Conservation (phyloP, 148 eudicot species). For the Camellia granthamiana region DNA sequence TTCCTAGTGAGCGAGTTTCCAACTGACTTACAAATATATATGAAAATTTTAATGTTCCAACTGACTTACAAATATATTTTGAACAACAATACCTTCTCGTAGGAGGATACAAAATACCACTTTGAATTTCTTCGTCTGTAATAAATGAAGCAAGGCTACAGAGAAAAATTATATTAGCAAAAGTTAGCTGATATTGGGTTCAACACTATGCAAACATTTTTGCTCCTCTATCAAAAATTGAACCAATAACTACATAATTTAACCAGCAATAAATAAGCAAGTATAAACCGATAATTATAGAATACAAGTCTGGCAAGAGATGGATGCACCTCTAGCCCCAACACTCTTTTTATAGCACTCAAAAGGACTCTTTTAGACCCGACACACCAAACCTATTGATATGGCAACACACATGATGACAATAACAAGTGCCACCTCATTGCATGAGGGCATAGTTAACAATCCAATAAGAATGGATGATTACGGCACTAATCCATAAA, state of each 20-base stretch:
- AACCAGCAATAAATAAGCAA: background rate
- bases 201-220: background rate
- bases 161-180: constrained; percentile 11
- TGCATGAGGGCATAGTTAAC: background rate
- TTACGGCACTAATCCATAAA: background rate
- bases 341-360: too few species aligned
- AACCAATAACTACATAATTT: background rate
- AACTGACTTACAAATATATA: too few species aligned
- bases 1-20: too few species aligned
- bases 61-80: background rate
- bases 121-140: constrained; percentile 76
- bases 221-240: background rate
- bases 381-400: too few species aligned
- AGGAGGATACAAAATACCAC: constrained; percentile 79
- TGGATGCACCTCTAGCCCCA: too few species aligned
- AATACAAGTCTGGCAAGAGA: background rate
- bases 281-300: background rate
- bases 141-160: constrained; percentile 94
- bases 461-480: too few species aligned
- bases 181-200: background rate
- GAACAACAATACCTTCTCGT: constrained; percentile 48
- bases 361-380: too few species aligned
- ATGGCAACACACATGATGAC: too few species aligned
- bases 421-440: background rate
- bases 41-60: background rate